Percentiles rank a stretch among this genome's conserved stretches.
Conservation (phyloP, 2,329 filamentous ascomycete genomes). For the Trichoderma asperellum region DNA sequence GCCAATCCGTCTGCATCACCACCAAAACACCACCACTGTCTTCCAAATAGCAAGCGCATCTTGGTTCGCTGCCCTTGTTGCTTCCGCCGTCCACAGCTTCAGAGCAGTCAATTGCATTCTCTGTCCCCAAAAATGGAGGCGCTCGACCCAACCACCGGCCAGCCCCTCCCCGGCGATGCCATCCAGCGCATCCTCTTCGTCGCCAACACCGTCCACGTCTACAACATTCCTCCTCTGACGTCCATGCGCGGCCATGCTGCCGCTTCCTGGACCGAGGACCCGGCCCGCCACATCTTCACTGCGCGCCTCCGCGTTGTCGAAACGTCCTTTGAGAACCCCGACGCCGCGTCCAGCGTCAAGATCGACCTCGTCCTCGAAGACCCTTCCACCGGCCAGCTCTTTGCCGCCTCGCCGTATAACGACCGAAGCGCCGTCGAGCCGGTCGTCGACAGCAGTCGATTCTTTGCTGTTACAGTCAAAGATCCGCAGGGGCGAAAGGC, state of each 20-base stretch:
- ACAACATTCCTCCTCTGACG: conserved; percentile 80
- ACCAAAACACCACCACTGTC: background rate
- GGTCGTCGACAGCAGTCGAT: conserved; percentile 76
- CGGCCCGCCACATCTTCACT: conserved; percentile 80
- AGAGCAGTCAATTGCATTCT: background rate
- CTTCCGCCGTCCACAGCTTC: background rate
- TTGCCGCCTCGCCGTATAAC: conserved; percentile 82
- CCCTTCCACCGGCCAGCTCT: conserved; percentile 70
- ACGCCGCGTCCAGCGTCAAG: conserved; percentile 58
- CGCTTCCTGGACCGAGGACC: conserved; percentile 73
- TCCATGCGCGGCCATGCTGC: conserved; percentile 81
- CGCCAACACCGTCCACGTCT: conserved; percentile 76
- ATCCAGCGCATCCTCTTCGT: conserved; percentile 86
- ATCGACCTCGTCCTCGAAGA: conserved; percentile 82
- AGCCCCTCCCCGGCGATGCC: conserved; percentile 69
- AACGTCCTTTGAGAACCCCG: conserved; percentile 59
- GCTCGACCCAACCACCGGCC: conserved; percentile 72
- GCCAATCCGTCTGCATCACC: background rate
- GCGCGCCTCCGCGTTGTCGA: conserved; percentile 79
- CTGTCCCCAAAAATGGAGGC: conserved; percentile 55
- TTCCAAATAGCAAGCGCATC: background rate
- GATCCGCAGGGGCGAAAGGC: conserved; percentile 77
- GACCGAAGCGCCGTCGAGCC: conserved; percentile 69
- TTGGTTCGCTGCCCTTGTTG: background rate
- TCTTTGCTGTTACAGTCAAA: conserved; percentile 82